Evolutionary conservation across 495 filamentous ascomycete genomes (phyloP), one percentile per base, ranked within the genome.

Genomic region (Aspergillus homomorphus): DNA sequence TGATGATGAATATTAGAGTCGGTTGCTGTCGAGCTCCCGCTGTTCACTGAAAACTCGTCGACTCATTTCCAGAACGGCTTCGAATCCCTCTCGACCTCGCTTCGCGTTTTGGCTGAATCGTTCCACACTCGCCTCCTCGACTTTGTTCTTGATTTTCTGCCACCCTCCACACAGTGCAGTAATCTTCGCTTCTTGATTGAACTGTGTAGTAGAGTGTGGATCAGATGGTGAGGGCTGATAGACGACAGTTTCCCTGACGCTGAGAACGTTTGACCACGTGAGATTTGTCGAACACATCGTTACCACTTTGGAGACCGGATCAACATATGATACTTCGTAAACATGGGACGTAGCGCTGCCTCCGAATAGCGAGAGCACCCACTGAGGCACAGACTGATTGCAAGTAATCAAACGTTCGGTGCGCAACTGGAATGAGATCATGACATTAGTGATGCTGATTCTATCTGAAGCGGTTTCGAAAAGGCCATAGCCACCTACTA

Each of bases 381-480:
- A 96, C 70, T 89, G 87, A 1, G 94, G 94, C 21, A 87, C 90
- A 12, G 86, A 85, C 73, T 98, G 94, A 57, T 87, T 82, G 78
- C 93, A 97, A 45, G 92, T 96, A 67, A 98, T 98, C 30, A 98
- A 86, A 62, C 94, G 91, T 69, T 98, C 94, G 2, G 95, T 97
- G 46, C 92, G 92, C 51, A 98, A 81, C 87, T 90, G 59, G 7
- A 56, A 49, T 38, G 12, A 7, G 12, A 38, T 12, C 33, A 28
- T 28, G 12, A 2, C 33, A 14, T 38, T 38, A 38, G 33, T 38
- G 33, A 38, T 14, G 10, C 12, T 14, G 10, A 12, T 12, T 38
- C 5, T 2, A 12, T 38, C 33, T 38, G 5, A 38, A 14, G 33
- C 12, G 7, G 6, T 5, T 2, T 38, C 33, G 15, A 38, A 38